Evolutionary conservation across 1,139 yeast species (phyloP).

Genomic region (Hemisphaericaspora lyxosophila): DNA sequence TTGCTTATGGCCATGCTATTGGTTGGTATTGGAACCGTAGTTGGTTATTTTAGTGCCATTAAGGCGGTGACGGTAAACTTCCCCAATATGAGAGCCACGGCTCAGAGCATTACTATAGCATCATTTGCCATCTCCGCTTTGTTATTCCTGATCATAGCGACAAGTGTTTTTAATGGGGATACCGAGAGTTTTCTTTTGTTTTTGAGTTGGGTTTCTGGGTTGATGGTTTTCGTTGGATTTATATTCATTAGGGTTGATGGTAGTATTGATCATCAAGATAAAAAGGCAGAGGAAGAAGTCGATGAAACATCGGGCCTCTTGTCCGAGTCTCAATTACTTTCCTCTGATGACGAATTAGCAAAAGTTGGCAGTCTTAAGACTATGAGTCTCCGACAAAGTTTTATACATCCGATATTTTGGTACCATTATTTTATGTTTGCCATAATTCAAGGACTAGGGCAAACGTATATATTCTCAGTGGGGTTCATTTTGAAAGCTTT

Average conservation of each 20-base stretch:
- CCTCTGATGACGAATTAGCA: conserved; percentile 3
- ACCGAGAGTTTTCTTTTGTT: conserved; percentile 25
- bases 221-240: conserved; percentile 29
- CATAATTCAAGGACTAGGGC: conserved; percentile 69
- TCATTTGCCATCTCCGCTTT: conserved; percentile 39
- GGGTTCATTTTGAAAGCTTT: conserved; percentile 68
- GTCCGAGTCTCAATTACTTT: conserved; percentile 13
- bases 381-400: conserved; percentile 18
- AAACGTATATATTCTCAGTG: conserved; percentile 72
- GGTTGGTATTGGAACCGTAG: conserved; percentile 33
- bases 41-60: conserved; percentile 35
- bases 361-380: conserved; percentile 15
- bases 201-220: conserved; percentile 24
- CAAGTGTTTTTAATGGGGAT: conserved; percentile 23
- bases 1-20: conserved; percentile 31
- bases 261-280: conserved; percentile 18
- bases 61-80: conserved; percentile 36
- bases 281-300: conserved; percentile 14
- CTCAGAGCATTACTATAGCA: conserved; percentile 39
- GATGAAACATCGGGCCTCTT: conserved; percentile 10
- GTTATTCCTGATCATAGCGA: conserved; percentile 25
- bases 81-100: conserved; percentile 33
- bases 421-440: conserved; percentile 57
- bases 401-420: conserved; percentile 37
- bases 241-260: conserved; percentile 33